These are phyloP conservation scores for Daldinia eschscholtzii DNA, from an alignment of 2,329 filamentous ascomycete genomes.

Conservation along the genomic window DNA sequence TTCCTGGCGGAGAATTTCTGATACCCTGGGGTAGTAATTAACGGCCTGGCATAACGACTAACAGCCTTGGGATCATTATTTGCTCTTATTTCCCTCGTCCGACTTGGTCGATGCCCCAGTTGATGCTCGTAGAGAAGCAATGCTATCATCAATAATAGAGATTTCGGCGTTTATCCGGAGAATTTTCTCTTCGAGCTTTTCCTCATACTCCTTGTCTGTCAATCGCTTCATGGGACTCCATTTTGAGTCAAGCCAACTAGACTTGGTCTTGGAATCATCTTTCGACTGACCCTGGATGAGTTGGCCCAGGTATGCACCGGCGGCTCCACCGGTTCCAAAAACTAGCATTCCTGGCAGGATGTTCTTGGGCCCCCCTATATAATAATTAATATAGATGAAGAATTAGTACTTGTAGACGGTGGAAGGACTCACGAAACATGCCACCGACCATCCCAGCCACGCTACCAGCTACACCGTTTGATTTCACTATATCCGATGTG, in stretches of 20 bases:
- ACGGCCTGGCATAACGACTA: not conserved
- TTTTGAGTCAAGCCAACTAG: constrained; percentile 67
- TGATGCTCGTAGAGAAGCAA: constrained; percentile 60
- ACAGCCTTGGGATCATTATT: constrained; percentile 12
- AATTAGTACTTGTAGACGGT: constrained; percentile 6
- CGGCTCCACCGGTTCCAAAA: constrained; percentile 60
- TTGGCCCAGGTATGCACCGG: constrained; percentile 51
- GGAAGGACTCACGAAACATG: constrained; percentile 61
- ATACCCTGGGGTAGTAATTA: not conserved
- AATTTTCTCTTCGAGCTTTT: constrained; percentile 77
- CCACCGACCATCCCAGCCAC: constrained; percentile 74
- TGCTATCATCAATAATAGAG: constrained; percentile 81
- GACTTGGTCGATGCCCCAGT: constrained; percentile 19
- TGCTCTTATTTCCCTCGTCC: constrained; percentile 13
- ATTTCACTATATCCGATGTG: constrained; percentile 70
- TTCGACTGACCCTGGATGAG: constrained; percentile 24
- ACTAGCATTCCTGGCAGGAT: constrained; percentile 65
- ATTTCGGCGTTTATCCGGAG: constrained; percentile 81
- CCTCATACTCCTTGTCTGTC: constrained; percentile 78
- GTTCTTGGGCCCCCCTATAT: constrained; percentile 64
- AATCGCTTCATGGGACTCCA: constrained; percentile 80
- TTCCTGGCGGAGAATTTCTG: not conserved
- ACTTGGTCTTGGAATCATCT: constrained; percentile 42
- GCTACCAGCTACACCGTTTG: constrained; percentile 78
- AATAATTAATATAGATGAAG: constrained; percentile 12